Conservation (phyloP, 2,329 filamentous ascomycete species). For the Alternaria atra region DNA sequence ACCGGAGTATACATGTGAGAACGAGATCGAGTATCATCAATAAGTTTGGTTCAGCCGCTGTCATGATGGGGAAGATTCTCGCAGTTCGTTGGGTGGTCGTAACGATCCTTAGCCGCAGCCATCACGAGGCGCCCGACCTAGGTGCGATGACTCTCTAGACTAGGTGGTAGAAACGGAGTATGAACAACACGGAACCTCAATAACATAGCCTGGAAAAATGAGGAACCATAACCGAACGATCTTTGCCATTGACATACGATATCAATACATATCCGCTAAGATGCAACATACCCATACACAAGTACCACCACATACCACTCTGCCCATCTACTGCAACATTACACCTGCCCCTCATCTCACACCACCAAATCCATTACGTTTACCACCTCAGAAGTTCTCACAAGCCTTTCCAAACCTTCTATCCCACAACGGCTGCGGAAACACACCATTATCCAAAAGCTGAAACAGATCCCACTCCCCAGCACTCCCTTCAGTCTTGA, state of each 20-base stretch:
- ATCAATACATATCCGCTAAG: background rate
- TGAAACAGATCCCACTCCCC: slow-evolving; percentile 64
- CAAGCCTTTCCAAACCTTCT: slow-evolving; percentile 44
- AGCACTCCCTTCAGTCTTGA: slow-evolving; percentile 61
- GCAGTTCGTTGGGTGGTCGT: too few species aligned
- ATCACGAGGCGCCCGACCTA: background rate
- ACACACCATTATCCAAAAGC: slow-evolving; percentile 60
- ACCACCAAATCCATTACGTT: background rate
- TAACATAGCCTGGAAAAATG: background rate
- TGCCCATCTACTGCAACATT: background rate
- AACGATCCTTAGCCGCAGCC: too few species aligned
- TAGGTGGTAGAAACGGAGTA: background rate
- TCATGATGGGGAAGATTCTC: too few species aligned
- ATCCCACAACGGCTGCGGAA: slow-evolving; percentile 52
- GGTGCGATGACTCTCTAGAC: background rate
- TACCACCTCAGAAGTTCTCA: slow-evolving; percentile 23
- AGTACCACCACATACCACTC: background rate
- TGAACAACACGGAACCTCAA: background rate
- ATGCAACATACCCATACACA: background rate
- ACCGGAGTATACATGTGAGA: too few species aligned
- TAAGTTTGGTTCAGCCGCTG: too few species aligned
- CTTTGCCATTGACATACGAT: background rate
- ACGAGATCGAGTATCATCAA: too few species aligned
- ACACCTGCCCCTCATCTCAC: background rate
- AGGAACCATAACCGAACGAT: background rate